Evolutionary conservation across 2,329 filamentous ascomycete genomes (phyloP), one percentile per base, ranked within the genome.

Genomic region (Leptodontidium sp.): DNA sequence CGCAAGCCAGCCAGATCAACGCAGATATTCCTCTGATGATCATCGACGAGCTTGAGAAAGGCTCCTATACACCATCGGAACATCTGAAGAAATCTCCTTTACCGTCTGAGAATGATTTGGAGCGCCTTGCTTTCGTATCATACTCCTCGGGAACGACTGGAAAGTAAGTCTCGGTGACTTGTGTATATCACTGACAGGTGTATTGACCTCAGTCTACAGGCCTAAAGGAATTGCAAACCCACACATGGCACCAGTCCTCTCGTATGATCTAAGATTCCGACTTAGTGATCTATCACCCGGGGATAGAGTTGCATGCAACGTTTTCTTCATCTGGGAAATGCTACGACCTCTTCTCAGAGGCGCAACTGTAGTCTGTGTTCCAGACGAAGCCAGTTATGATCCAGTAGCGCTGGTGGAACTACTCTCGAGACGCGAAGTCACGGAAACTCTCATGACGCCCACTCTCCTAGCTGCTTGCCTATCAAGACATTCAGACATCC

Each of bases 71-170:
- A 24, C 45, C 66, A 12, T 62, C 50, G 11, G 57, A 64, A 47
- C 47, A 50, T 29, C 77, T 82, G 5, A 81, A 84, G 59, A 78
- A 82, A 63, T 76, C 84, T 17, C 84, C 85, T 12, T 77, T 89
- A 26, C 89, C 90, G 1, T 82, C 84, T 0, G 87, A 90, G 8
- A 84, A 90, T 75, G 92, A 94, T 75, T 80, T 94, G 65, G 91
- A 94, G 71, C 85, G 90, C 53, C 84, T 94, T 24, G 88, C 90
- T 21, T 95, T 94, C 77, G 91, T 94, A n/a, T 91, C 91, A 1
- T 95, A 97, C 78, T 97, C 93, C 0, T 93, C 89, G 65, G 89
- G 93, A n/a, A 96, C 93, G 0, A 97, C 93, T 0, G 93, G 93
- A 1, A 88, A 49, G 59, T 62, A 38, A 35, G 59, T 50, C 15